Evolutionary conservation across 176 grass and related monocot genomes (phyloP).

Genomic region (Neostapfia colusana): DNA sequence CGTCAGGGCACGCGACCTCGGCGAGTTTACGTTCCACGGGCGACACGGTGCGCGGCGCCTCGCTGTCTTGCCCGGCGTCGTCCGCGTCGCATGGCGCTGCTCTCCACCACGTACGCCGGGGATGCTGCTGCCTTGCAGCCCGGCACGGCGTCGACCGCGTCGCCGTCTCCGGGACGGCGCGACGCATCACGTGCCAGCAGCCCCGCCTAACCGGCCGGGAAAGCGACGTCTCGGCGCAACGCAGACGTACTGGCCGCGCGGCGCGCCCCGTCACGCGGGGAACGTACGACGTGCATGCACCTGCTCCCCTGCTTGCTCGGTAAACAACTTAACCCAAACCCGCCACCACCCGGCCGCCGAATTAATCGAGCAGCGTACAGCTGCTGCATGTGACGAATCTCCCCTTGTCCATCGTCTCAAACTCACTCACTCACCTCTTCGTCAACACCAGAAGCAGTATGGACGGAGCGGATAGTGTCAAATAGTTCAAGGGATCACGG

Average conservation of each 20-base stretch:
- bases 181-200: background rate
- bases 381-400: constrained; percentile 27
- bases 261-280: background rate
- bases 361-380: background rate
- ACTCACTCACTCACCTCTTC: background rate
- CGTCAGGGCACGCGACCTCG: constrained; percentile 7
- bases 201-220: constrained; percentile 20
- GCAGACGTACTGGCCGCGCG: constrained; percentile 13
- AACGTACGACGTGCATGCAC: background rate
- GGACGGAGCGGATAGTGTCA: too few species aligned
- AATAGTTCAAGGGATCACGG: too few species aligned
- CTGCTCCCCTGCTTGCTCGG: background rate
- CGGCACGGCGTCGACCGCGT: constrained; percentile 29
- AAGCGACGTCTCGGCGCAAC: constrained; percentile 26
- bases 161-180: constrained; percentile 5
- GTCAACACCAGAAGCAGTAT: background rate
- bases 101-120: constrained; percentile 27
- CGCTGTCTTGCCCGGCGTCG: constrained; percentile 16
- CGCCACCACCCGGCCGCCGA: constrained; percentile 11
- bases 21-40: constrained; percentile 19
- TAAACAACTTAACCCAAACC: background rate
- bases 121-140: background rate
- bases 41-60: background rate
- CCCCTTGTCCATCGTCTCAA: background rate
- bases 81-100: constrained; percentile 4